Base-by-base conservation (phyloP, 139 green algal species). In the Chlamydomonas sp. region DNA sequence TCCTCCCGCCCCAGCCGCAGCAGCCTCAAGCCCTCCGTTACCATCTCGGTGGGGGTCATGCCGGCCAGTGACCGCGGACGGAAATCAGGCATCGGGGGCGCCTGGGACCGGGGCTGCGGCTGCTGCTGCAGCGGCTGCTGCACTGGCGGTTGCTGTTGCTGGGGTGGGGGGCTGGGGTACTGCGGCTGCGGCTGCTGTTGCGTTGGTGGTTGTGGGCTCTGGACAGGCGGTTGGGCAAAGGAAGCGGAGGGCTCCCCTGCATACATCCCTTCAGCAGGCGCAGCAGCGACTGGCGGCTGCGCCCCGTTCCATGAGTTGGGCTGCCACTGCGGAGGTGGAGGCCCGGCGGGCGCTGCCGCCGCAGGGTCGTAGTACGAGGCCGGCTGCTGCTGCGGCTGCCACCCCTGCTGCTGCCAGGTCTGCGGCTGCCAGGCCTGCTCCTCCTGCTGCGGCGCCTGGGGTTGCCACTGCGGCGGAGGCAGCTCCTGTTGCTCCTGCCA, bases 1-100 rank as follows among this genome's bases (percentile, higher is more conserved):
- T 92, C 89, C 85, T 92, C 89, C 71, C 89, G 61, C 2, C 89
- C 89, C 68, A 90, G 72, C 77, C 85, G 61, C 63, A 92, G 81
- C 57, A 92, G 69, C 20, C 89, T 68, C 57, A 92, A 82, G 63
- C 89, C 89, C 82, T 92, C 89, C 2, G 31, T 62, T 18, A 92
- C 73, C 64, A 92, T 77, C 77, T 90, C 89, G 31, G 74, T 66
- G n/a, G 68, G 16, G 2, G 20, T 75, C 63, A 90, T 17, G 0
- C 85, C 85, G 3, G 72, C 72, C 81, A 91, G 77, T 0, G 83
- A 6, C 61, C 82, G 82, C 4, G 72, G 72, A 1, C 69, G 82
- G 71, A 80, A 86, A n/a, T 86, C 82, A 4, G 60, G 17, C 1
- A 49, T 49, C 31, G 31, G 31, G 31, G 31, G 31, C 31, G 31